Evolutionary conservation across 495 filamentous ascomycete species (phyloP).

Genomic region (Penicillium ochrochloron): DNA sequence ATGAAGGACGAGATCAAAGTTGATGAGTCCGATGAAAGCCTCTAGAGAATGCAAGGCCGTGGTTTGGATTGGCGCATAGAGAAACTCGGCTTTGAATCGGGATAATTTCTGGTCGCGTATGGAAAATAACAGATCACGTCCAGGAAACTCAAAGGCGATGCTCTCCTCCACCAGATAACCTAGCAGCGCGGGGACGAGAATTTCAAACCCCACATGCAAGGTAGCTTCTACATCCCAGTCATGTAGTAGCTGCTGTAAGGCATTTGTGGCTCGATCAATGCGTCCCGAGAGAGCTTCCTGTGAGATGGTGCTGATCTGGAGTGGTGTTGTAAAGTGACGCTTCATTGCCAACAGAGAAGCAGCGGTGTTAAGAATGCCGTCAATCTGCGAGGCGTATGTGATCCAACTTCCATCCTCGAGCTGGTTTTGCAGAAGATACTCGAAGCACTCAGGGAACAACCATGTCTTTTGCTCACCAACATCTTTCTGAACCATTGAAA

Average conservation of each 20-base stretch:
- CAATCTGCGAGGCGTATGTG: constrained; percentile 18
- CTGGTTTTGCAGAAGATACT: constrained; percentile 25
- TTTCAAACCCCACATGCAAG: constrained; percentile 2
- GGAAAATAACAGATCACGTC: background rate
- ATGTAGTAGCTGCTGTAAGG: background rate
- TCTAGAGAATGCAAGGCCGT: constrained; percentile 53
- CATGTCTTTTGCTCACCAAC: constrained; percentile 11
- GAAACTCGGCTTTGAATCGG: constrained; percentile 28
- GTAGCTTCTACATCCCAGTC: background rate
- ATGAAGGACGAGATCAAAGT: constrained; percentile 50
- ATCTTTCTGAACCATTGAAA: constrained; percentile 13
- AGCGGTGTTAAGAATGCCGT: constrained; percentile 32
- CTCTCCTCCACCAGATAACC: background rate
- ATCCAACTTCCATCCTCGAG: constrained; percentile 27
- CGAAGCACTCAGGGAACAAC: constrained; percentile 34
- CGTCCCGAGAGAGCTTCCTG: background rate
- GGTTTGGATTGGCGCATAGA: constrained; percentile 35
- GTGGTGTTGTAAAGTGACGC: background rate
- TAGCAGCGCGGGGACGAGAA: background rate
- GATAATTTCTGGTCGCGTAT: constrained; percentile 31
- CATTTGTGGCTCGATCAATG: constrained; percentile 1
- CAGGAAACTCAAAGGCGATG: background rate
- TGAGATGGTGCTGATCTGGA: background rate
- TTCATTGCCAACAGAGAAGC: constrained; percentile 30
- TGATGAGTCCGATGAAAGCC: constrained; percentile 48